Conservation (phyloP, 805 yeast genomes). For the Ogataea nakhonphanomensis region DNA sequence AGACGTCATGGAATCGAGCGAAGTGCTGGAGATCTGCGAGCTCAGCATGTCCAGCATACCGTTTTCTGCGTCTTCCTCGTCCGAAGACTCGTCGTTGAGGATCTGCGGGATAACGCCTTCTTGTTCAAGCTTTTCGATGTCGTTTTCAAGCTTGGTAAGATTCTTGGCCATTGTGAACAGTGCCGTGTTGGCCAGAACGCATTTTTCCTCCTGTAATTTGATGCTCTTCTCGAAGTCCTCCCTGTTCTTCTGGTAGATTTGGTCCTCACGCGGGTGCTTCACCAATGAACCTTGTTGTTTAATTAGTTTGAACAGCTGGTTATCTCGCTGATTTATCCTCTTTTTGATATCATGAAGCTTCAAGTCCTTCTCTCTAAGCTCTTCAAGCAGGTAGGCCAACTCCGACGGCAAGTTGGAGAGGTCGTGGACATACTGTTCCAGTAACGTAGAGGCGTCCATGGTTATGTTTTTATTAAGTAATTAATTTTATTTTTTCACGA, state of each 20-base stretch:
- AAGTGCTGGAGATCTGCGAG: conserved; percentile 21
- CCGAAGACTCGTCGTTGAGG: conserved; percentile 30
- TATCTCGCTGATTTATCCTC: conserved; percentile 67
- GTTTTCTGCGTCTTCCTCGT: conserved; percentile 12
- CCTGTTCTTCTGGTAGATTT: conserved; percentile 58
- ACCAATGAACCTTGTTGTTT: conserved; percentile 77
- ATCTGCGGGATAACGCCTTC: conserved; percentile 73
- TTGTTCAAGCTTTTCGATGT: conserved; percentile 67
- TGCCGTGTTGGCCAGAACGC: conserved; percentile 77
- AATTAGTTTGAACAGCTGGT: conserved; percentile 78
- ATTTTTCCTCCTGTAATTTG: conserved; percentile 72
- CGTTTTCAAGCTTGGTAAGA: conserved; percentile 66
- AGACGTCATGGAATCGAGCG: conserved; percentile 16
- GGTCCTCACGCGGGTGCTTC: conserved; percentile 78
- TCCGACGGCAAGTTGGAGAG: conserved; percentile 86
- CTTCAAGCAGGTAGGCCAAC: conserved; percentile 73
- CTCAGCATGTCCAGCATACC: conserved; percentile 17
- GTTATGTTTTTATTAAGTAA: conserved; percentile 9
- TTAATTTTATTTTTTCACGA: conserved; percentile 5
- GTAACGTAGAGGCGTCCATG: conserved; percentile 88
- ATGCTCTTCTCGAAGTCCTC: conserved; percentile 62
- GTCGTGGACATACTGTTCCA: conserved; percentile 61
- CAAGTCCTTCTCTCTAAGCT: conserved; percentile 66
- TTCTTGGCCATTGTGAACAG: conserved; percentile 75
- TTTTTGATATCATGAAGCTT: conserved; percentile 63